Percentiles rank a stretch among this genome's conserved stretches.
Evolutionary conservation across 768 basidiomycete species (phyloP).

Genomic region (Phanerochaete sordida): DNA sequence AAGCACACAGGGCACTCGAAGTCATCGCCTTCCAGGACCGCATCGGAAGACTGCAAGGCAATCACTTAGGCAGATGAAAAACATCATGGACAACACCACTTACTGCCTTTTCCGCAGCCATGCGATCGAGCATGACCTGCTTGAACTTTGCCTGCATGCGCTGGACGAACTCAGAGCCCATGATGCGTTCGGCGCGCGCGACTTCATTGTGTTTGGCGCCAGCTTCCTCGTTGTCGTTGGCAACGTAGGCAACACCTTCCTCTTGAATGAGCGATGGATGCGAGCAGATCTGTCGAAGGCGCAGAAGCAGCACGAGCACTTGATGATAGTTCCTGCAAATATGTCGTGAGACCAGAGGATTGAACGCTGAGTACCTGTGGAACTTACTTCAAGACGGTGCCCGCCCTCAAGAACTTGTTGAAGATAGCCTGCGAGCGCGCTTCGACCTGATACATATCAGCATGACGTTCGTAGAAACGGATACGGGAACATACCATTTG

Average conservation of each 20-base stretch:
- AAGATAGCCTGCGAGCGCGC: constrained; percentile 54
- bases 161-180: constrained; percentile 46
- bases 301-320: constrained; percentile 44
- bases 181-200: constrained; percentile 38
- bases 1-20: constrained; percentile 61
- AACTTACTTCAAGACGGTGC: constrained; percentile 64
- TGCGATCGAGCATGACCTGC: constrained; percentile 37
- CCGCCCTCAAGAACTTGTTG: constrained; percentile 56
- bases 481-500: constrained; percentile 34
- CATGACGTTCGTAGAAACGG: not conserved
- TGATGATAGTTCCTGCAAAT: constrained; percentile 49
- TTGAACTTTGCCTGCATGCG: constrained; percentile 46
- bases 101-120: constrained; percentile 54
- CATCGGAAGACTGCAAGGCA: constrained; percentile 37
- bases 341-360: not conserved
- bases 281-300: constrained; percentile 65
- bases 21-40: constrained; percentile 45
- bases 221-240: constrained; percentile 21
- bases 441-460: constrained; percentile 39
- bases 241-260: constrained; percentile 43
- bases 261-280: constrained; percentile 68
- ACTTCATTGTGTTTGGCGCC: constrained; percentile 35
- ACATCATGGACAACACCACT: constrained; percentile 6
- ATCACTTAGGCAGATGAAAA: not conserved
- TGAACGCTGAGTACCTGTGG: not conserved